These are phyloP conservation scores for Fusarium sp. DNA, from an alignment of 2,329 filamentous ascomycete genomes.

Conservation along the genomic window DNA sequence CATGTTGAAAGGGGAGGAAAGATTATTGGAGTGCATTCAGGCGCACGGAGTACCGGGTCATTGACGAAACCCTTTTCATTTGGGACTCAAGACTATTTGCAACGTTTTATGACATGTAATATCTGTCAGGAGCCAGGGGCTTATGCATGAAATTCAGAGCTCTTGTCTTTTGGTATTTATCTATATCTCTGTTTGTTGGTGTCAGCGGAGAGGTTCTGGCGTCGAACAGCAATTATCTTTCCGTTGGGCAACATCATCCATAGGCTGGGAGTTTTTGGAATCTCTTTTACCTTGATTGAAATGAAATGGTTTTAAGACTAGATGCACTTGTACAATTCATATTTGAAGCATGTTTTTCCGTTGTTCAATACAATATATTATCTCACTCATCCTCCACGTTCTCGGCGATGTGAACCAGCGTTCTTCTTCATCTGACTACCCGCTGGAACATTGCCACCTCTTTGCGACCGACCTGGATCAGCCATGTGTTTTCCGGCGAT, in stretches of 20 bases:
- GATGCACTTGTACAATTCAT: neutral
- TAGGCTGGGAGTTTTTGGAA: conserved; percentile 43
- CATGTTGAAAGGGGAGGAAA: conserved; percentile 10
- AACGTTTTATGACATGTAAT: conserved; percentile 40
- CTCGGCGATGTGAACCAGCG: neutral
- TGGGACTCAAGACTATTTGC: conserved; percentile 28
- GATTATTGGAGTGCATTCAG: conserved; percentile 35
- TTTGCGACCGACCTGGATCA: conserved; percentile 6
- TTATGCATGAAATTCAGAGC: conserved; percentile 11
- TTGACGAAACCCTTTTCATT: conserved; percentile 27
- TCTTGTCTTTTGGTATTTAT: conserved; percentile 35
- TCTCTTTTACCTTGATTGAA: conserved; percentile 22
- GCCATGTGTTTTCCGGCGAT: conserved; percentile 13
- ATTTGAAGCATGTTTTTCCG: neutral
- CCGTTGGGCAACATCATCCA: conserved; percentile 37
- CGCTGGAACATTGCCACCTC: conserved; percentile 18
- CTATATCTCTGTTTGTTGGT: conserved; percentile 18
- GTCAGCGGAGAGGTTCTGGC: conserved; percentile 9
- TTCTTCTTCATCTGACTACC: conserved; percentile 18
- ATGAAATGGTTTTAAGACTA: conserved; percentile 20
- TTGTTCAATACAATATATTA: neutral
- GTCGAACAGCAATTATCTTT: conserved; percentile 17
- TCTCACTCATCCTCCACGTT: neutral
- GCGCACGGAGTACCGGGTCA: conserved; percentile 45
- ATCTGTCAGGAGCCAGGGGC: conserved; percentile 34